Conservation (phyloP, 2,329 filamentous ascomycete species). For the Mycogone perniciosa region DNA sequence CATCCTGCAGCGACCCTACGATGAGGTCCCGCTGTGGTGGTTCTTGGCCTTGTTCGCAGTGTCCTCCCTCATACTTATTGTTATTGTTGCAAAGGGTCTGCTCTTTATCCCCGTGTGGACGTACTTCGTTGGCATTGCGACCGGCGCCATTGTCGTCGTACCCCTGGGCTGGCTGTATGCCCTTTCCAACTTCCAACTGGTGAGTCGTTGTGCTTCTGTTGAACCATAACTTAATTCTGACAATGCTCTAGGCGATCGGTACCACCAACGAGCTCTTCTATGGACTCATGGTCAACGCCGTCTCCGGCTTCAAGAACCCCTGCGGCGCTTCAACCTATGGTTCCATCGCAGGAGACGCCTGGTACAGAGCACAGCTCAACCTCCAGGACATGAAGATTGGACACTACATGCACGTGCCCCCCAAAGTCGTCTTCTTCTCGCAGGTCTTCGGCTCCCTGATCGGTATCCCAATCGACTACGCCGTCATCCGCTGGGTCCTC, state of each 20-base stretch:
- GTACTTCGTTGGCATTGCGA: conserved; percentile 50
- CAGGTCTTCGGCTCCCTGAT: conserved; percentile 54
- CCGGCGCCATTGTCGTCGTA: conserved; percentile 48
- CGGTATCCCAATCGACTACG: conserved; percentile 56
- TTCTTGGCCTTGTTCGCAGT: conserved; percentile 43
- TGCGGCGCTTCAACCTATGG: conserved; percentile 53
- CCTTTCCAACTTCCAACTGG: conserved; percentile 46
- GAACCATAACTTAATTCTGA: background rate
- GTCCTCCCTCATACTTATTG: conserved; percentile 43
- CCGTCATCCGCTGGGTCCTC: conserved; percentile 53
- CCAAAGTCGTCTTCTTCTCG: conserved; percentile 53
- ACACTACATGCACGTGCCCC: conserved; percentile 57
- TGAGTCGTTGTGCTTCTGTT: background rate
- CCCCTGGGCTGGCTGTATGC: conserved; percentile 55
- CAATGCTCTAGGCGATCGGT: conserved; percentile 36
- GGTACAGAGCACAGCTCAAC: conserved; percentile 53
- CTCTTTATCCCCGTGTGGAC: conserved; percentile 57
- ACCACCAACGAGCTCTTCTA: conserved; percentile 56
- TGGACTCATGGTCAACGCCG: conserved; percentile 51
- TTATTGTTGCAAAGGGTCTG: conserved; percentile 42
- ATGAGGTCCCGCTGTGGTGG: conserved; percentile 55
- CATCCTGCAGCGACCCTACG: conserved; percentile 49
- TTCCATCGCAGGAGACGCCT: conserved; percentile 54
- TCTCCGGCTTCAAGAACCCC: conserved; percentile 47
- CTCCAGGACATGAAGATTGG: conserved; percentile 60